Conservation (phyloP, 345 rosid genomes). For the Murraya koenigii region DNA sequence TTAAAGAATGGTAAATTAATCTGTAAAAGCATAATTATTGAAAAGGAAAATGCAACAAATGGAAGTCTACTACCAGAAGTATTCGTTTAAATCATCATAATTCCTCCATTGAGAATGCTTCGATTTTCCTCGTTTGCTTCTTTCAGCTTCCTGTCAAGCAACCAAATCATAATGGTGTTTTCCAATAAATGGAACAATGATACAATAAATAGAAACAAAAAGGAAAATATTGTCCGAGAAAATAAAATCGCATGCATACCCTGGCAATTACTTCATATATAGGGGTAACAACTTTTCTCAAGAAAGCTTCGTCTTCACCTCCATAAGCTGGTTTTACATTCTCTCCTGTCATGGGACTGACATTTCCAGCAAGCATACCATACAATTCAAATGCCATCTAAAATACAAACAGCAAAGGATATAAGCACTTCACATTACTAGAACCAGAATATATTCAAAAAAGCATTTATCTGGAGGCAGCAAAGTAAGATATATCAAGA, state of each 20-base stretch:
- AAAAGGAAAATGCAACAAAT: conserved; percentile 1
- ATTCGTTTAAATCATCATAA: conserved; percentile 96
- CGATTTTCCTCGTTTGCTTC: conserved; percentile 80
- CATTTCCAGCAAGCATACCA: conserved; percentile 97
- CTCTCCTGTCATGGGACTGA: conserved; percentile 98
- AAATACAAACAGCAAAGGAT: conserved; percentile 1
- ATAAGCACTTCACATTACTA: background rate
- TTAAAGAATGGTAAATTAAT: conserved; percentile 17
- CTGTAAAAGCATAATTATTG: background rate
- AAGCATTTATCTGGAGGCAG: background rate
- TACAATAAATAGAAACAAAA: background rate
- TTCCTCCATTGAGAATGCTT: conserved; percentile 99
- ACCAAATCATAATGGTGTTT: background rate
- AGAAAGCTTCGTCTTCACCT: conserved; percentile 95
- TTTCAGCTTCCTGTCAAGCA: conserved; percentile 76
- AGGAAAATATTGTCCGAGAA: conserved; percentile 2
- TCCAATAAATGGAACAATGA: background rate
- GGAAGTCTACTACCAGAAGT: conserved; percentile 66
- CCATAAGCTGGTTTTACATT: conserved; percentile 98
- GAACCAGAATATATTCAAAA: conserved; percentile 8
- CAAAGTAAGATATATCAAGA: background rate
- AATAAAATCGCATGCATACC: conserved; percentile 34
- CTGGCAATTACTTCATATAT: conserved; percentile 75
- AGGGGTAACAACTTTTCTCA: conserved; percentile 89
- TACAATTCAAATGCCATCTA: conserved; percentile 99